Evolutionary conservation across 1,284 basidiomycete genomes (phyloP), one percentile per base, ranked within the genome.

Genomic region (Stygiomarasmius scandens): DNA sequence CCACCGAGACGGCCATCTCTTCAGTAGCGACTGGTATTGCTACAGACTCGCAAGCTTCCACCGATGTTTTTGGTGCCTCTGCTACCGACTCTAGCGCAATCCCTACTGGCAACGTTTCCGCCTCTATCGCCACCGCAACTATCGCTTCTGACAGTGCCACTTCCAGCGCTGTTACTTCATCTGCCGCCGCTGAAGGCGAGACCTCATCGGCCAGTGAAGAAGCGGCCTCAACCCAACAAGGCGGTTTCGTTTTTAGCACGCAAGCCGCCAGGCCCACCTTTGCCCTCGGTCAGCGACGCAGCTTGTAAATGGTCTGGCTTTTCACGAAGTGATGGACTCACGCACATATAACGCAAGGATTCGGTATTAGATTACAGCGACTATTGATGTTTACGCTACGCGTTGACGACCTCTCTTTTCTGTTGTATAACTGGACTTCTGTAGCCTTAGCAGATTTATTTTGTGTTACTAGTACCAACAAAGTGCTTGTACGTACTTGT

Each of bases 211-310:
- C 54, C n/a, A 43, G n/a, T n/a, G n/a, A n/a, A n/a, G n/a, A n/a
- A n/a, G n/a, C n/a, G n/a, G 32, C 44, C 14, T 22, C 53, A 8
- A 38, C 49, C 2, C 10, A 36, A 11, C 43, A 44, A 19, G 24
- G n/a, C 9, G 55, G 55, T 10, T 57, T 57, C 34, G n/a, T 38
- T 6, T 57, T 57, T 19, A 57, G 49, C 34, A 50, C 48, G 23
- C 38, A 41, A 16, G 16, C 38, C 16, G 38, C 38, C 16, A 12
- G 38, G 38, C 38, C 38, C 16, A 41, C 38, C 8, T 41, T 41
- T 41, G 11, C 38, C 5, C n/a, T 41, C n/a, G 38, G 38, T 41
- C 38, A 41, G 16, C 38, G 38, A 41, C 6, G 38, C 8, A n/a
- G 11, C 4, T 4, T 41, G 38, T 41, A 41, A 19, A 41, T 41